phyloP scores from a whole-genome alignment of 257 asterid species.

The Salvia rosmarinus region DNA sequence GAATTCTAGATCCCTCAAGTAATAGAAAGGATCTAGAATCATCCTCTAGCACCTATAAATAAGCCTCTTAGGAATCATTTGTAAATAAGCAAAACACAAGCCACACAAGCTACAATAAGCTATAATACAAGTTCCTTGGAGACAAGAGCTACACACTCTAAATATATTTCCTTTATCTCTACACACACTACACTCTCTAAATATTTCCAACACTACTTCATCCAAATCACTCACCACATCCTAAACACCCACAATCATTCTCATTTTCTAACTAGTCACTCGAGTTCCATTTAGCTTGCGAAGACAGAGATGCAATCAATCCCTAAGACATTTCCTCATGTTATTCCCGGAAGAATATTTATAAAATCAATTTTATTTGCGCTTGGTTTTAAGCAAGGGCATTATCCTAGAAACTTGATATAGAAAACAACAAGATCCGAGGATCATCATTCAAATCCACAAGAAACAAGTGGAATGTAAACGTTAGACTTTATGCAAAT shows the following conservation, averaged over 20 bases:
- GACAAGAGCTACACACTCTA: too few relatives aligned
- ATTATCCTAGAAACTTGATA: not conserved
- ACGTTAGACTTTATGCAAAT: constrained; percentile 28
- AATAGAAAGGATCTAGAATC: too few relatives aligned
- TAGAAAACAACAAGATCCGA: not conserved
- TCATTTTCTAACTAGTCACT: not conserved
- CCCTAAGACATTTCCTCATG: not conserved
- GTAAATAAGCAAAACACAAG: too few relatives aligned
- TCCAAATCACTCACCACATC: constrained; percentile 8
- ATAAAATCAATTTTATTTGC: constrained; percentile 9
- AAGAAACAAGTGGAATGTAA: constrained; percentile 26
- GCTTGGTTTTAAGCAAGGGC: constrained; percentile 5
- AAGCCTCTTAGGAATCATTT: too few relatives aligned
- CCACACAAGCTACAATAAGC: too few relatives aligned
- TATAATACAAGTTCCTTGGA: too few relatives aligned
- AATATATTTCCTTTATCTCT: too few relatives aligned
- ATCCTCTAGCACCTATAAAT: too few relatives aligned
- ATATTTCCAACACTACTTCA: not conserved
- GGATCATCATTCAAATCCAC: constrained; percentile 3
- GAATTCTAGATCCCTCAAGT: too few relatives aligned
- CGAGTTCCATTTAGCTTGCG: constrained; percentile 20
- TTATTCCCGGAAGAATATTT: not conserved
- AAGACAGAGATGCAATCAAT: constrained; percentile 21
- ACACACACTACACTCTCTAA: not conserved
- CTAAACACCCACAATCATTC: not conserved